Percentiles rank a stretch among this genome's conserved stretches.
These are phyloP conservation scores for Bondarzewia mesenterica DNA, from an alignment of 1,284 basidiomycete genomes.

Conservation along the genomic window DNA sequence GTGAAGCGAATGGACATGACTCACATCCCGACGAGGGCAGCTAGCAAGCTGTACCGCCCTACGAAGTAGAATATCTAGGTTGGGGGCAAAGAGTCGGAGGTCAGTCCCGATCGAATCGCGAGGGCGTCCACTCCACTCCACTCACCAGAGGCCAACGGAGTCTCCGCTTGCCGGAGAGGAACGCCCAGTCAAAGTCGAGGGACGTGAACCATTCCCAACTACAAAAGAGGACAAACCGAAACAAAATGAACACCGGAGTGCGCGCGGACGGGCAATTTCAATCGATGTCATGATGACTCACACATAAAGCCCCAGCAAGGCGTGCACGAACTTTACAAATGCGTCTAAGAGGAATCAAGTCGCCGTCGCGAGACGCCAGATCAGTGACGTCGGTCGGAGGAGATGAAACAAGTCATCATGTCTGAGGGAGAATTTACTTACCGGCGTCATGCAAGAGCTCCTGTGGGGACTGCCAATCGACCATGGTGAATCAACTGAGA, in stretches of 20 bases:
- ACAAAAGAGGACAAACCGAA: neutral
- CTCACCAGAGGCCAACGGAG: slow-evolving; percentile 27
- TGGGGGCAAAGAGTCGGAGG: no score
- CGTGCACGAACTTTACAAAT: slow-evolving; percentile 10
- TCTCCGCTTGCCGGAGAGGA: slow-evolving; percentile 9
- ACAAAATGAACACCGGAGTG: no score
- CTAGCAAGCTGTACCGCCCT: slow-evolving; percentile 60
- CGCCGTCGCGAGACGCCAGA: neutral
- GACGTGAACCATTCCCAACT: slow-evolving; percentile 11
- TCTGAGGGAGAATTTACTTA: no score
- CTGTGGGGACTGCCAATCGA: slow-evolving; percentile 17
- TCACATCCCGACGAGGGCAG: slow-evolving; percentile 66
- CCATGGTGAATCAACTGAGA: slow-evolving; percentile 12
- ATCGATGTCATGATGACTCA: no score
- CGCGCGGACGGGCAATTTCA: no score
- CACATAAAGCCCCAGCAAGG: slow-evolving; percentile 12
- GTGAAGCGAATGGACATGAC: no score
- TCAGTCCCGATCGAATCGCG: no score
- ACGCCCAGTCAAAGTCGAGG: slow-evolving; percentile 7
- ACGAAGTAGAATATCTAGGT: slow-evolving; percentile 67
- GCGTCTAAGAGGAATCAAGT: neutral
- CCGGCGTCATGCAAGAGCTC: slow-evolving; percentile 15
- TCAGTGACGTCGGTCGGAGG: neutral
- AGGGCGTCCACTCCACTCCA: slow-evolving; percentile 3
- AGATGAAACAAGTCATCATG: no score